These are phyloP conservation scores for Aphanomyces stellatus DNA, from an alignment of 352 stramenopile species.

Conservation along the genomic window DNA sequence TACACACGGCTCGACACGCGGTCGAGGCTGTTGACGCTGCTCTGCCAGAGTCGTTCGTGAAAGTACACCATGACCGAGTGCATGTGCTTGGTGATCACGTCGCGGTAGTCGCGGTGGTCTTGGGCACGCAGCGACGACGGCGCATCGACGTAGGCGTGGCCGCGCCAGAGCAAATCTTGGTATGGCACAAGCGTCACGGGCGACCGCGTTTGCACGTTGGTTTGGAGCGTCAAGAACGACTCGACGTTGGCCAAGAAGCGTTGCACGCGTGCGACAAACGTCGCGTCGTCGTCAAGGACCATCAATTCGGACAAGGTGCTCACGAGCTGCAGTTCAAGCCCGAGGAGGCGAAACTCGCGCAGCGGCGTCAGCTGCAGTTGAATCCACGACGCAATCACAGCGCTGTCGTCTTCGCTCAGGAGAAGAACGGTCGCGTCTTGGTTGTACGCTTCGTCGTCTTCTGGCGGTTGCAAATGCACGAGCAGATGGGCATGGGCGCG, in stretches of 20 bases:
- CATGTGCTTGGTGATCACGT: slow-evolving; percentile 50
- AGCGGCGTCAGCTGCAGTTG: slow-evolving; percentile 72
- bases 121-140: background rate
- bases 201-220: background rate
- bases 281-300: background rate
- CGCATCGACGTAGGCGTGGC: slow-evolving; percentile 39
- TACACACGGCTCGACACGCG: slow-evolving; percentile 13
- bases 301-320: slow-evolving; percentile 19
- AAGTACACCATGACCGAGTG: slow-evolving; percentile 63
- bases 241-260: background rate
- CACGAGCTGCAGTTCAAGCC: slow-evolving; percentile 57
- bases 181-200: slow-evolving; percentile 31
- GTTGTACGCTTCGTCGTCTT: slow-evolving; percentile 24
- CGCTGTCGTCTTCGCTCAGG: slow-evolving; percentile 15
- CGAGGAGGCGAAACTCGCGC: slow-evolving; percentile 52
- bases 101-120: slow-evolving; percentile 43
- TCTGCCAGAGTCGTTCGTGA: slow-evolving; percentile 66
- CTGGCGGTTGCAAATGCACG: slow-evolving; percentile 17
- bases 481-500: slow-evolving; percentile 1
- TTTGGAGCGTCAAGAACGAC: slow-evolving; percentile 5
- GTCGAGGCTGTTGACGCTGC: slow-evolving; percentile 71
- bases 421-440: slow-evolving; percentile 22
- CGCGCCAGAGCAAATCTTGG: slow-evolving; percentile 82
- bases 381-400: slow-evolving; percentile 26
- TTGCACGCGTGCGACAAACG: background rate